Base-by-base conservation (phyloP, 78 protist species). In the Dictyostelium brefeldianum region DNA sequence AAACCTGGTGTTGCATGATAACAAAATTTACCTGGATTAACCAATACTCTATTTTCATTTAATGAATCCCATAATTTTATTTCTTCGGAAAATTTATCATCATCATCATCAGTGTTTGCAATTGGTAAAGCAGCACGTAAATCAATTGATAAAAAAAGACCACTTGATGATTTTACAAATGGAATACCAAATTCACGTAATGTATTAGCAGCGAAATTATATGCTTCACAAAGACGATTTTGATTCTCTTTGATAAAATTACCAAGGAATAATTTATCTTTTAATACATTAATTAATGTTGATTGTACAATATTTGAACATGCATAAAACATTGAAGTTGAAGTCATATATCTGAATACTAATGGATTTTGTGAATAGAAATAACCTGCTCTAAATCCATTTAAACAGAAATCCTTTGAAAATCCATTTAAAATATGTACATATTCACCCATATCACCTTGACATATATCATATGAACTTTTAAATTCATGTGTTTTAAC, bases 381-480 rank as follows among this genome's bases (percentile, higher is more conserved):
- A 59, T 81, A 80, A 31, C 95, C 95, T 2, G 78, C 56, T 65
- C 95, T 87, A 46, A 67, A 80, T 0, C 95, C 95, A 78, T 80
- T 80, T 22, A 91, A 47, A 84, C 95, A 78, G 59, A 91, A 91
- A 57, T 91, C 95, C 53, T 91, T 91, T 5, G 85, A 74, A 48
- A 91, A 91, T 22, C 95, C 95, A 64, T 79, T 81, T 6, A 91
- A 47, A 1, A 91, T 43, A 27, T 91, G 95, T 25, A 91, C 57
- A 46, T 53, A 12, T 36, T 91, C 69, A 8, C 95, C 95, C 1
- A 91, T 11, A 18, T 29, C 41, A 8, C 90, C 95, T 46, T 77
- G 27, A 29, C 50, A 6, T 18, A 84, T n/a, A 12, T 83, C 75
- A 14, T 77, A 77, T 5, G 69, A 5, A 56, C 80, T 59, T n/a